phyloP scores from a whole-genome alignment of 208 protist species.

The Borovskyia barvae region DNA sequence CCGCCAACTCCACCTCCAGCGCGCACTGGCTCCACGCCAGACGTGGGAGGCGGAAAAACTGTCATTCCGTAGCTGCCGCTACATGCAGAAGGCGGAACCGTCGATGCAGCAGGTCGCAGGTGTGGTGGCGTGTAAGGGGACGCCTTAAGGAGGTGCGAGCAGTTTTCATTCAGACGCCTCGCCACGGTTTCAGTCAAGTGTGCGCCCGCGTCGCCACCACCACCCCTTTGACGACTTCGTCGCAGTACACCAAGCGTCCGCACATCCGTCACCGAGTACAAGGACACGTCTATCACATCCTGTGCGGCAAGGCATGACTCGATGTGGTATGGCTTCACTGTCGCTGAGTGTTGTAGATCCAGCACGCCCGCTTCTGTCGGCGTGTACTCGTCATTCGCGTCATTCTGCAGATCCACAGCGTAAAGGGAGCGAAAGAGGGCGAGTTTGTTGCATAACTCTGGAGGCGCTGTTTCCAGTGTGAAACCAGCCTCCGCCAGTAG shows the following conservation, averaged over 20 bases:
- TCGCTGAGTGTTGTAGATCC: conserved; percentile 39
- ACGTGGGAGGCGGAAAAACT: background rate
- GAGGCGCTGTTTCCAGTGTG: conserved; percentile 11
- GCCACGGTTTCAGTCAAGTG: conserved; percentile 2
- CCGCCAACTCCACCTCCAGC: background rate
- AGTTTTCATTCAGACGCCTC: conserved; percentile 13
- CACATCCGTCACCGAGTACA: conserved; percentile 36
- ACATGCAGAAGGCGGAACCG: background rate
- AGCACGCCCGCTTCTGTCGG: conserved; percentile 30
- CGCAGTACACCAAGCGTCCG: conserved; percentile 55
- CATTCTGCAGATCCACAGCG: conserved; percentile 28
- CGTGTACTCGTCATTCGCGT: conserved; percentile 43
- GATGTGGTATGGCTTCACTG: conserved; percentile 34
- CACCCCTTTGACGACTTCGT: no score
- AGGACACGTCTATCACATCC: conserved; percentile 21
- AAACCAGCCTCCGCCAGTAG: conserved; percentile 52
- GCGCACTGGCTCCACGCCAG: background rate
- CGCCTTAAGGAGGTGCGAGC: conserved; percentile 3
- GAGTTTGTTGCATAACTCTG: conserved; percentile 39
- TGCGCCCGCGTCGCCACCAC: conserved; percentile 4
- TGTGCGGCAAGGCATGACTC: conserved; percentile 36
- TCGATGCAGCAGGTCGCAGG: background rate
- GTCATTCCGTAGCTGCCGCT: background rate
- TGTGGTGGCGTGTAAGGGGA: conserved; percentile 13
- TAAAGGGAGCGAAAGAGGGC: conserved; percentile 65